Conservation (phyloP, 1,139 yeast species). For the Suhomyces maxii region DNA sequence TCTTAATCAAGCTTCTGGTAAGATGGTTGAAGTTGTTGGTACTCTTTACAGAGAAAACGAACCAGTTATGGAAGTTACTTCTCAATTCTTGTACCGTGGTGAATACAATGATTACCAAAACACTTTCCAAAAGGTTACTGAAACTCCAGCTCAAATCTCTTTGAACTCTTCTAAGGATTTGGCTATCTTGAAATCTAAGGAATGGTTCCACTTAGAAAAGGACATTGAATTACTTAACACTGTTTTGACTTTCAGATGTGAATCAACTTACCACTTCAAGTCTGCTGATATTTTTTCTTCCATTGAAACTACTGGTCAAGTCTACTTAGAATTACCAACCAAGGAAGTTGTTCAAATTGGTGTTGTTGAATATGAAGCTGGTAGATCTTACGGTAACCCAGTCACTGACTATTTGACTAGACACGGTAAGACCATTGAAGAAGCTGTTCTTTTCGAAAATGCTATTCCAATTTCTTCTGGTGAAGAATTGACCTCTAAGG, state of each 20-base stretch:
- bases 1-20: conserved; percentile 88
- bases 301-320: conserved; percentile 83
- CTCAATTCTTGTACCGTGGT: conserved; percentile 97
- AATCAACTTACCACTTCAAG: conserved; percentile 81
- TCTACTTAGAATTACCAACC: conserved; percentile 85
- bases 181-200: conserved; percentile 91
- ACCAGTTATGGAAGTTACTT: conserved; percentile 91
- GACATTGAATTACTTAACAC: conserved; percentile 73
- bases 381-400: conserved; percentile 94
- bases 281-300: conserved; percentile 73
- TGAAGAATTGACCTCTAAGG: conserved; percentile 69
- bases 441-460: conserved; percentile 87
- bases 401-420: conserved; percentile 91
- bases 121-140: conserved; percentile 86
- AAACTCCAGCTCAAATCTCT: conserved; percentile 80
- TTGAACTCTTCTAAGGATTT: conserved; percentile 81
- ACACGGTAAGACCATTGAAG: conserved; percentile 92
- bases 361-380: conserved; percentile 85
- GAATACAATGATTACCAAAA: conserved; percentile 81
- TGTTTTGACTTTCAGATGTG: conserved; percentile 85
- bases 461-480: conserved; percentile 84
- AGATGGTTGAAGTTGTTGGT: conserved; percentile 94
- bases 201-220: conserved; percentile 89
- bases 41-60: conserved; percentile 72
- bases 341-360: conserved; percentile 91